Evolutionary conservation across 2,329 filamentous ascomycete species (phyloP).

Genomic region (Ophiostoma angusticollis): DNA sequence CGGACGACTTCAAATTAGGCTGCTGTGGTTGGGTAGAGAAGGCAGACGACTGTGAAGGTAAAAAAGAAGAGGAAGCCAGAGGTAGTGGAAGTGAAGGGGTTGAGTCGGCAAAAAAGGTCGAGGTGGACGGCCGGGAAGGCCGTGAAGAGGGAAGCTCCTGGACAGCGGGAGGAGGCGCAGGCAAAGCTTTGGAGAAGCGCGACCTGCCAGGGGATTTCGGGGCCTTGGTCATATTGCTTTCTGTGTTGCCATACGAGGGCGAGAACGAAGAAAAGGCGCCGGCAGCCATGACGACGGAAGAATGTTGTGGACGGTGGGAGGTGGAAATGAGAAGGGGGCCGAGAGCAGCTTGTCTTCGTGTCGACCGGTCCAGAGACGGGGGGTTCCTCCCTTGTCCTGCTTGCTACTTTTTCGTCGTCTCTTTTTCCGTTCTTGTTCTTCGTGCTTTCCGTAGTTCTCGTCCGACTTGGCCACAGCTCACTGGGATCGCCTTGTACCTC

Average conservation of each 20-base stretch:
- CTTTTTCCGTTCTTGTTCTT: not conserved
- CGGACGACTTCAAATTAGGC: slow-evolving; percentile 7
- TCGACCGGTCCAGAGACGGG: too few species aligned
- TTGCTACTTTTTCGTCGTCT: not conserved
- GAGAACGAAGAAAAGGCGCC: not conserved
- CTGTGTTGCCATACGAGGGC: slow-evolving; percentile 2
- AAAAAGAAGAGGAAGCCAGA: slow-evolving; percentile 2
- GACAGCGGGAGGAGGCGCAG: slow-evolving; percentile 27
- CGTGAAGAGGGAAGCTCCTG: slow-evolving; percentile 3
- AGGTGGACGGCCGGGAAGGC: not conserved
- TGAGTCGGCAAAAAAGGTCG: not conserved
- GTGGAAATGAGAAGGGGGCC: not conserved
- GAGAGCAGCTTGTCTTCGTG: not conserved
- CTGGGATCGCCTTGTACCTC: too few species aligned
- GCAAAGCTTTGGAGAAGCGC: slow-evolving; percentile 47
- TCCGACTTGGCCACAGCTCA: not conserved
- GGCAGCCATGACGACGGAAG: slow-evolving; percentile 2
- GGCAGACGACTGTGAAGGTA: too few species aligned
- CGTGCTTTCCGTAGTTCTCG: not conserved
- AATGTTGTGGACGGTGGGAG: not conserved
- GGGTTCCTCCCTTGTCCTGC: not conserved
- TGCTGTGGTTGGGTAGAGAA: too few species aligned
- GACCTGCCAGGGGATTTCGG: slow-evolving; percentile 31
- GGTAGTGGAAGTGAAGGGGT: slow-evolving; percentile 5
- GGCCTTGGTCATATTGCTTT: slow-evolving; percentile 1